phyloP scores from a whole-genome alignment of 257 asterid species.

The Scutellaria baicalensis region DNA sequence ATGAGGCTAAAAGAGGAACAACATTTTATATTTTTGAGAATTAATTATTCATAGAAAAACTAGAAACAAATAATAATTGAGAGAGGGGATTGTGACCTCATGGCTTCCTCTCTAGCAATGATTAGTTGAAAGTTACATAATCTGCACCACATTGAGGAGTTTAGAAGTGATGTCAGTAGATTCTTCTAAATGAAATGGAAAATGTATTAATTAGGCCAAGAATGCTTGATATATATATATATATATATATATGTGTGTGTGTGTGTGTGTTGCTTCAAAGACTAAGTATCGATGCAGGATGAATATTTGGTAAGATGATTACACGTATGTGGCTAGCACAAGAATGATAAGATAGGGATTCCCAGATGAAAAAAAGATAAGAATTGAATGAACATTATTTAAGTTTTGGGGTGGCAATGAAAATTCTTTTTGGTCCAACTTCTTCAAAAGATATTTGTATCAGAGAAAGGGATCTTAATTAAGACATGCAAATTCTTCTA shows the following conservation, averaged over 20 bases:
- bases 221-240: neutral
- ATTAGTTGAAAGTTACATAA: constrained; percentile 11
- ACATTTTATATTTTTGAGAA: neutral
- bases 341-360: neutral
- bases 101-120: neutral
- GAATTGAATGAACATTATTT: neutral
- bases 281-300: neutral
- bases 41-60: neutral
- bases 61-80: neutral
- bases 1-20: too few relatives aligned
- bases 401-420: neutral
- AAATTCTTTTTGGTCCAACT: neutral
- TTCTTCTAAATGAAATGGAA: too few relatives aligned
- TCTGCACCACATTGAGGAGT: neutral
- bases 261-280: neutral
- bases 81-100: neutral
- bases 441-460: neutral
- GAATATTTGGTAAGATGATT: neutral
- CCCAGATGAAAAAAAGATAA: neutral
- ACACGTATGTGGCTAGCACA: neutral
- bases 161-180: too few relatives aligned
- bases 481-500: neutral
- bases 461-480: neutral
- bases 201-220: neutral
- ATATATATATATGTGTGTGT: too few relatives aligned